A percentile compares a stretch with the other conserved stretches of the same genome.
Evolutionary conservation across 139 green algal genomes (phyloP).

Genomic region (Astrephomene gubernaculifera): DNA sequence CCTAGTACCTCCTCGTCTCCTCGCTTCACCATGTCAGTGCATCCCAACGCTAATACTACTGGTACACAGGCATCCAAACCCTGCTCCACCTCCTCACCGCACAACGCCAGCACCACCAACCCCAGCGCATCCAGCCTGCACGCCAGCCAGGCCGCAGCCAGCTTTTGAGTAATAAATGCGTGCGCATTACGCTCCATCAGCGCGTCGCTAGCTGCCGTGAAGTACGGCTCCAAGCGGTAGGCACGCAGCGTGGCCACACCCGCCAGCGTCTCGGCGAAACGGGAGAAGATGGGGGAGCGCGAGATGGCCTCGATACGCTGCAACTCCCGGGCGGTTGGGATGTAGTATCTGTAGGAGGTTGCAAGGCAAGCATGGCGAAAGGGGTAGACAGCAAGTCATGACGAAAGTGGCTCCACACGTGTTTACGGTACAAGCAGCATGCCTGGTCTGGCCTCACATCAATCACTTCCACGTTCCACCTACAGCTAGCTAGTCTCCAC

Average conservation of each 20-base stretch:
- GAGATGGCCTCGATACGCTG: conserved; percentile 89
- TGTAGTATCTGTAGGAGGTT: conserved; percentile 75
- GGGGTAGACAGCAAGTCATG: no score
- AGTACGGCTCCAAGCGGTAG: conserved; percentile 71
- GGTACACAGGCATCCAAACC: no score
- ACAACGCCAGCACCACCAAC: conserved; percentile 69
- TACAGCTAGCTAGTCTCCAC: no score
- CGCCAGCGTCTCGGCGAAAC: conserved; percentile 76
- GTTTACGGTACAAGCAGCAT: no score
- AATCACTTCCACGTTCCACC: neutral
- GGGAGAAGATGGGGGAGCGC: conserved; percentile 85
- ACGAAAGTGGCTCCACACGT: no score
- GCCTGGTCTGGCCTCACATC: no score
- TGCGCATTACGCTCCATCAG: conserved; percentile 78
- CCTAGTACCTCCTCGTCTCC: no score
- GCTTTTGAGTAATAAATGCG: conserved; percentile 80
- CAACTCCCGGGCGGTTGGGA: conserved; percentile 82
- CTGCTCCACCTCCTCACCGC: conserved; percentile 3
- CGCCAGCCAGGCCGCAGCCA: conserved; percentile 86
- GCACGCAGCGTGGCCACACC: conserved; percentile 92
- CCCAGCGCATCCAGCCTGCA: conserved; percentile 88
- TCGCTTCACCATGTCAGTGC: no score
- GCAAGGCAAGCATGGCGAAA: neutral
- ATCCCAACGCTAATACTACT: no score
- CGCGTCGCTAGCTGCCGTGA: conserved; percentile 53